Percentiles rank a stretch among this genome's conserved stretches.
These are phyloP conservation scores for Volvariella surrecta DNA, from an alignment of 1,284 basidiomycete genomes.

Conservation along the genomic window DNA sequence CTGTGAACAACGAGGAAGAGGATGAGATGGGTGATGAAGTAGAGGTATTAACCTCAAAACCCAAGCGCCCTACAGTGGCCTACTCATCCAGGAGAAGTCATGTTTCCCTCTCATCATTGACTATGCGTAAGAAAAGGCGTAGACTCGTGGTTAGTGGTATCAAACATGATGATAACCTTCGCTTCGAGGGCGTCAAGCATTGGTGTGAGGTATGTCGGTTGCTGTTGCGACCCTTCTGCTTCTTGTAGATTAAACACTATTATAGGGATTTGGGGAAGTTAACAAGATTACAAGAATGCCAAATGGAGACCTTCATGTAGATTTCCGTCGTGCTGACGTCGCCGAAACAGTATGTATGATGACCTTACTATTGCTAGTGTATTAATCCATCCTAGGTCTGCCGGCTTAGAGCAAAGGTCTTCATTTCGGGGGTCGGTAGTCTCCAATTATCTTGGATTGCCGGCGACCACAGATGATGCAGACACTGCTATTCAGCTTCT, in stretches of 20 bases:
- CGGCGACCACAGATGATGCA: conserved; percentile 47
- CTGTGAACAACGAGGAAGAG: conserved; percentile 23
- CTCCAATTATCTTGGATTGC: conserved; percentile 66
- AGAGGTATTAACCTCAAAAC: conserved; percentile 14
- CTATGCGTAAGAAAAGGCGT: conserved; percentile 38
- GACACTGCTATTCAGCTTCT: conserved; percentile 1
- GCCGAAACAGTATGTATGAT: conserved; percentile 56
- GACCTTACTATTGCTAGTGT: conserved; percentile 2
- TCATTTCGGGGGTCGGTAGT: conserved; percentile 65
- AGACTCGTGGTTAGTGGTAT: conserved; percentile 50
- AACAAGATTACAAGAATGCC: conserved; percentile 61
- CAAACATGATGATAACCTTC: conserved; percentile 34
- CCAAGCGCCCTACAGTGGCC: conserved; percentile 24
- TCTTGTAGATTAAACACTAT: not conserved
- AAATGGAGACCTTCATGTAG: conserved; percentile 65
- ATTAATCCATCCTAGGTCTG: conserved; percentile 42
- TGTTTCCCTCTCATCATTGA: conserved; percentile 38
- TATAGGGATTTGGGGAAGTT: conserved; percentile 64
- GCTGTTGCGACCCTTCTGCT: conserved; percentile 2
- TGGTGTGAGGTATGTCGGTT: conserved; percentile 58
- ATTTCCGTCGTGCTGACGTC: conserved; percentile 63
- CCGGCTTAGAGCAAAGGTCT: conserved; percentile 62
- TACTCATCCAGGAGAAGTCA: conserved; percentile 29
- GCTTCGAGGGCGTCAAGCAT: conserved; percentile 46
- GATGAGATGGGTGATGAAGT: conserved; percentile 20